Conservation (phyloP, 495 filamentous ascomycete species). For the Alectoria sarmentosa region DNA sequence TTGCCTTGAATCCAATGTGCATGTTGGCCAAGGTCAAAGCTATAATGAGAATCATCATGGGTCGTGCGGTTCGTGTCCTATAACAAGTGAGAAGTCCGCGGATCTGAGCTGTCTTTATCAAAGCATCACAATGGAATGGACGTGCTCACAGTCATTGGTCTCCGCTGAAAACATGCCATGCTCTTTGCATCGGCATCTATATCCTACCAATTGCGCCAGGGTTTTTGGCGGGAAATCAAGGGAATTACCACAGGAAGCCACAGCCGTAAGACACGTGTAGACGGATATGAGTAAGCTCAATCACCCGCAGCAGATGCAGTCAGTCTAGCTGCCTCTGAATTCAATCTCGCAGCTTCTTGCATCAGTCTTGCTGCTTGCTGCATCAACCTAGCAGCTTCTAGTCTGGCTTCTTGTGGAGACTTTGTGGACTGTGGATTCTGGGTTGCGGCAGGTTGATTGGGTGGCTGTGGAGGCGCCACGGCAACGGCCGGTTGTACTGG, state of each 20-base stretch:
- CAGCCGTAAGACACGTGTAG: no score
- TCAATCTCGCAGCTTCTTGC: slow-evolving; percentile 26
- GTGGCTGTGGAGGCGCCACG: slow-evolving; percentile 3
- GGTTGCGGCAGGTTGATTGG: neutral
- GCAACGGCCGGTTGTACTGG: slow-evolving; percentile 11
- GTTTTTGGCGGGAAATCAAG: neutral
- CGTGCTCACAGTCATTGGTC: neutral
- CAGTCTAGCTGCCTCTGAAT: slow-evolving; percentile 25
- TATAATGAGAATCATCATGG: no score
- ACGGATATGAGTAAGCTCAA: neutral
- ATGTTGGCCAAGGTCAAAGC: no score
- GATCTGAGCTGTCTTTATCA: neutral
- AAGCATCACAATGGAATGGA: no score
- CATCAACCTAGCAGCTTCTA: slow-evolving; percentile 26
- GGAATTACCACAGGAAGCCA: no score
- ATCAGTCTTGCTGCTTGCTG: slow-evolving; percentile 27
- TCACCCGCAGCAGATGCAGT: slow-evolving; percentile 20
- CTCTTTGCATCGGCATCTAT: neutral
- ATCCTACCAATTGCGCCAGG: neutral
- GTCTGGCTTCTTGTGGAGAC: slow-evolving; percentile 22
- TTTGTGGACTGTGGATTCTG: slow-evolving; percentile 3
- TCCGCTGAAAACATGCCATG: neutral
- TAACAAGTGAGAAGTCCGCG: no score
- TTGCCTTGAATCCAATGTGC: no score
- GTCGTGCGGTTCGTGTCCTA: no score